Conservation (phyloP, 257 asterid species). For the Apocynum venetum region DNA sequence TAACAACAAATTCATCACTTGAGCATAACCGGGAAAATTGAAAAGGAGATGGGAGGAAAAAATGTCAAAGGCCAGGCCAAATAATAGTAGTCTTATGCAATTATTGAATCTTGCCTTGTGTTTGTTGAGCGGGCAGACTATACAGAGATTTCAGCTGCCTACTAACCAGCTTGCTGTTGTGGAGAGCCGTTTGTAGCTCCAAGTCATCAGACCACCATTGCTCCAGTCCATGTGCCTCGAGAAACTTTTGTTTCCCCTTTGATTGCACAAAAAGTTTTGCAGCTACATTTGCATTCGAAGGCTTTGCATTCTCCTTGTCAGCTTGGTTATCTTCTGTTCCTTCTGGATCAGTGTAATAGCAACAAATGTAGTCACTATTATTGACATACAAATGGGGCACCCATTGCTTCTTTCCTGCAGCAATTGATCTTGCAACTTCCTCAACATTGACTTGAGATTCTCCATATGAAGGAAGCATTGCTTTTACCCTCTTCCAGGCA, state of each 20-base stretch:
- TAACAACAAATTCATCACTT: background rate
- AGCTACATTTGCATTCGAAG: conserved; percentile 29
- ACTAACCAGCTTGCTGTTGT: conserved; percentile 79
- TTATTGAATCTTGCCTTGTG: conserved; percentile 36
- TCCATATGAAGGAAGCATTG: conserved; percentile 50
- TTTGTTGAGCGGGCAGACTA: conserved; percentile 51
- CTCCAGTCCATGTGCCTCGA: conserved; percentile 95
- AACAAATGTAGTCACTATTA: conserved; percentile 88
- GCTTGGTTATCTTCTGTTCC: conserved; percentile 25
- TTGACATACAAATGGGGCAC: conserved; percentile 84
- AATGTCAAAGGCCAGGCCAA: background rate
- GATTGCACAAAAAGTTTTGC: conserved; percentile 81
- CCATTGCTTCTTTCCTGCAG: conserved; percentile 66
- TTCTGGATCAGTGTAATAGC: conserved; percentile 67
- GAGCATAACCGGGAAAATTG: background rate
- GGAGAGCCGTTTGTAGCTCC: conserved; percentile 69
- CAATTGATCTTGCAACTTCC: conserved; percentile 21
- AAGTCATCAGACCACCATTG: conserved; percentile 99
- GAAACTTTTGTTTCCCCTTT: conserved; percentile 88
- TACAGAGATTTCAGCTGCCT: conserved; percentile 86
- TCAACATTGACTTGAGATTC: conserved; percentile 28
- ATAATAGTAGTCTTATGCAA: background rate
- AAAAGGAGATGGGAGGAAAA: background rate
- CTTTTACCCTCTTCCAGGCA: conserved; percentile 64
- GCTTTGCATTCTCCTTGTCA: conserved; percentile 67